phyloP scores from a whole-genome alignment of 768 basidiomycete species.

The Tremella yokohamensis region DNA sequence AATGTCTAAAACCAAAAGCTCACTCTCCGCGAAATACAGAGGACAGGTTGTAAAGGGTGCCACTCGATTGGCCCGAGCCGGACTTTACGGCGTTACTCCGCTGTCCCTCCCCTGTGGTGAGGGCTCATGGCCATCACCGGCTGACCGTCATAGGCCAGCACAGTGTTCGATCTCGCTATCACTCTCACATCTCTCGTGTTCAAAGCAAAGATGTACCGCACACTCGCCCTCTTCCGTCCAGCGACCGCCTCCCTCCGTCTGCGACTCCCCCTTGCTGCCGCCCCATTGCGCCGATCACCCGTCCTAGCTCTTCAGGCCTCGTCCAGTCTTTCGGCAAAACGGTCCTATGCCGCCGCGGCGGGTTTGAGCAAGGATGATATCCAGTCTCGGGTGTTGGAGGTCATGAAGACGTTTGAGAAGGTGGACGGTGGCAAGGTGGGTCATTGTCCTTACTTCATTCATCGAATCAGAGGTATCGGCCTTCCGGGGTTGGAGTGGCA shows the following conservation, averaged over 20 bases:
- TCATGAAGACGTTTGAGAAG: constrained; percentile 85
- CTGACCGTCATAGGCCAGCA: neutral
- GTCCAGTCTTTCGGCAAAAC: constrained; percentile 9
- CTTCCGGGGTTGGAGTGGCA: no score
- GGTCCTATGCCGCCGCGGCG: constrained; percentile 63
- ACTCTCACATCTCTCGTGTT: constrained; percentile 16
- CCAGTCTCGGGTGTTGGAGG: constrained; percentile 70
- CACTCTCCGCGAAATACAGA: no score
- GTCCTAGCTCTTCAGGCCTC: constrained; percentile 16
- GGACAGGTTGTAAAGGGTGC: no score
- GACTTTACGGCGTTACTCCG: constrained; percentile 3
- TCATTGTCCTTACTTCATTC: constrained; percentile 33
- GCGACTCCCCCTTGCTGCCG: constrained; percentile 6
- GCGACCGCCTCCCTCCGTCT: constrained; percentile 1
- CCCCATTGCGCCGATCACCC: constrained; percentile 7
- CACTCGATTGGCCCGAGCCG: no score
- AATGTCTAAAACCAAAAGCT: no score
- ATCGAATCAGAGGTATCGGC: no score
- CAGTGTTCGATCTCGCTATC: neutral
- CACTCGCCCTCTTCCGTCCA: constrained; percentile 34
- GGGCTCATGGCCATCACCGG: neutral
- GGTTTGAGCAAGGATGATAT: constrained; percentile 67
- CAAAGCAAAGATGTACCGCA: constrained; percentile 32
- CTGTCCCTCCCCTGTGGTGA: neutral
- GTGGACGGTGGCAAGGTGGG: constrained; percentile 70